Evolutionary conservation across 1,284 basidiomycete genomes (phyloP), one percentile per base, ranked within the genome.

Genomic region (Boletus semigastroideus): DNA sequence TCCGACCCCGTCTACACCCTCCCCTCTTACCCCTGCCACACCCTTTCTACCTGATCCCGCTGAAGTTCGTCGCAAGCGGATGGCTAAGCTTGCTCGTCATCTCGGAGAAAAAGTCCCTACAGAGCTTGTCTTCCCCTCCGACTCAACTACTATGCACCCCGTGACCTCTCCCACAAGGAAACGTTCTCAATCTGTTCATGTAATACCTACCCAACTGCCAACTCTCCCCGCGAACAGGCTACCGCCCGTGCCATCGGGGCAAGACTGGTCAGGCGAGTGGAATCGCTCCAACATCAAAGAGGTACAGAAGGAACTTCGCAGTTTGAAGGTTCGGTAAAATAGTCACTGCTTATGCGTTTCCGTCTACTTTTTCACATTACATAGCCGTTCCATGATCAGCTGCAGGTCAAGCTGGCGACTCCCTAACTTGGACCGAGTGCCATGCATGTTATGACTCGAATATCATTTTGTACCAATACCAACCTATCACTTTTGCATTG

Each of bases 11-110:
- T 19, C 27, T 27, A 34, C 60, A 13, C 58, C 66, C 17, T 31
- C 49, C 13, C 55, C 66, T 11, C 38, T 52, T 13, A 51, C 57
- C 8, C 65, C 68, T 27, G 36, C 34, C 19, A 58, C 59, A 0
- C 68, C 65, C 7, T 25, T 12, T 9, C 22, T 54, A n/a, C 65
- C 59, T 1, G 53, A 69, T 33, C 55, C 47, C 3, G 37, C 48
- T 1, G 60, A 67, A 39, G 42, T 58, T 25, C 67, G 69, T 19
- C 68, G 74, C 27, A 70, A 67, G 44, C 72, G 72, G 28, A 69
- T 74, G 55, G 76, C 75, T 3, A 77, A 77, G 55, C 73, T 78
- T 46, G 55, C 66, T 0, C 73, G 74, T 11, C 69, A 74, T 49
- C 67, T 78, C 9, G 76, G 76, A 41, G 74, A 77, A 53, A 65